phyloP scores from a whole-genome alignment of 192 early-diverging fungal species.

The Chytriomyces confervae region DNA sequence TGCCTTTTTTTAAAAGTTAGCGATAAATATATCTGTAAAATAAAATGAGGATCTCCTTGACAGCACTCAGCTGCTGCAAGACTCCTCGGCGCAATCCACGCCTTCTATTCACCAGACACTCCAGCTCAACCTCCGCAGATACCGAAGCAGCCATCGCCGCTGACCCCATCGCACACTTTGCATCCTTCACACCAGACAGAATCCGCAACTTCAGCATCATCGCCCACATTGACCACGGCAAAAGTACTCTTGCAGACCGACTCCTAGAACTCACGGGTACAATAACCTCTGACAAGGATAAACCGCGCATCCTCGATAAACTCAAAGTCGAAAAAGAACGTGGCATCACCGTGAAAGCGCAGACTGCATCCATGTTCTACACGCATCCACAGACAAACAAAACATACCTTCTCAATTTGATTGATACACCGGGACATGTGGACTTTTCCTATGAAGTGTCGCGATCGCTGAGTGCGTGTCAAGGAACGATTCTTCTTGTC shows the following conservation, averaged over 20 bases:
- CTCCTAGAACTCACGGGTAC: constrained; percentile 88
- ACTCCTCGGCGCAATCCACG: too few species aligned
- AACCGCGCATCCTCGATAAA: constrained; percentile 95
- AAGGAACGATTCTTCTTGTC: constrained; percentile 87
- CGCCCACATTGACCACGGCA: constrained; percentile 58
- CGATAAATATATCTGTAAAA: too few species aligned
- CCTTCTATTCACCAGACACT: too few species aligned
- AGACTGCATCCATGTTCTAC: constrained; percentile 95
- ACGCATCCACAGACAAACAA: constrained; percentile 66
- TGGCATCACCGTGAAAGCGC: constrained; percentile 98
- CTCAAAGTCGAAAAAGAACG: constrained; percentile 94
- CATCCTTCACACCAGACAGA: constrained; percentile 73
- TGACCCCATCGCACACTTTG: constrained; percentile 26
- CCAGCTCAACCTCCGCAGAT: too few species aligned
- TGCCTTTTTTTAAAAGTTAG: too few species aligned
- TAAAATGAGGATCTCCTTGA: too few species aligned
- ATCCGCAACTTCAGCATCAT: constrained; percentile 87
- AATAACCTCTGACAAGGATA: constrained; percentile 70
- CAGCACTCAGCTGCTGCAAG: too few species aligned
- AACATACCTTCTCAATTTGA: constrained; percentile 87
- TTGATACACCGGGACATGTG: constrained; percentile 92
- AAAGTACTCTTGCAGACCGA: constrained; percentile 87
- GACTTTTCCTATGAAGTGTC: constrained; percentile 96
- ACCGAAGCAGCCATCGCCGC: too few species aligned
- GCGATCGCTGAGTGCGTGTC: constrained; percentile 89